Conservation (phyloP, 2,329 filamentous ascomycete species). For the Penicillium sp. region DNA sequence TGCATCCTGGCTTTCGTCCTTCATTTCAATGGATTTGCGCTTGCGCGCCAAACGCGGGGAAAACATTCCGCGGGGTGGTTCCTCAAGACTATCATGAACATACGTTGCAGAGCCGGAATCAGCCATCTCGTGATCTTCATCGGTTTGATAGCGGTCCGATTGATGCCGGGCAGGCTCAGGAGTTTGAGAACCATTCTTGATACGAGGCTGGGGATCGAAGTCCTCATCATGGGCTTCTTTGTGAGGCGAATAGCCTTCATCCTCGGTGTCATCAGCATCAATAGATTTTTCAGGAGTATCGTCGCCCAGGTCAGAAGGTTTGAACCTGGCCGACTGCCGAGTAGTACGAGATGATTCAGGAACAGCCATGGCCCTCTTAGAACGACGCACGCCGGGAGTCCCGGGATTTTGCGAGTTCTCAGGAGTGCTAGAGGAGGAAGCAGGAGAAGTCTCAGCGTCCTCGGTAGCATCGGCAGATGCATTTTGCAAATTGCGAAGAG, state of each 20-base stretch:
- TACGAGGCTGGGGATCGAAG: slow-evolving; percentile 8
- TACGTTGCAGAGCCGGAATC: background rate
- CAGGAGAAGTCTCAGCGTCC: slow-evolving; percentile 11
- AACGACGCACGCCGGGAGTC: slow-evolving; percentile 33
- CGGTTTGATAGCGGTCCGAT: slow-evolving; percentile 4
- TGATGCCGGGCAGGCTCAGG: slow-evolving; percentile 4
- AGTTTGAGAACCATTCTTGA: slow-evolving; percentile 12
- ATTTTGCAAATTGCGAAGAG: background rate
- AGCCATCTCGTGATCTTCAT: slow-evolving; percentile 1
- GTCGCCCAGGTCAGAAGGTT: slow-evolving; percentile 23
- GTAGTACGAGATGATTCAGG: slow-evolving; percentile 35
- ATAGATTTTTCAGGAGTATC: slow-evolving; percentile 10
- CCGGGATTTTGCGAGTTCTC: slow-evolving; percentile 20
- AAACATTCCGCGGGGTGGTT: background rate
- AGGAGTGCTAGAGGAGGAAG: background rate
- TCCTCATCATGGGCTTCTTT: slow-evolving; percentile 10
- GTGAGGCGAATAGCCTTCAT: slow-evolving; percentile 6
- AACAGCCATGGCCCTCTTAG: slow-evolving; percentile 28
- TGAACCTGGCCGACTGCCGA: slow-evolving; percentile 36
- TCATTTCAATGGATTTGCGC: slow-evolving; percentile 25
- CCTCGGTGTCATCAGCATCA: slow-evolving; percentile 12
- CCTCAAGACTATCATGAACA: slow-evolving; percentile 1
- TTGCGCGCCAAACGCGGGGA: slow-evolving; percentile 24
- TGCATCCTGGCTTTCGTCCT: slow-evolving; percentile 16
- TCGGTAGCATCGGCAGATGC: slow-evolving; percentile 8